phyloP scores from a whole-genome alignment of 495 filamentous ascomycete species.

The Aspergillus sparsus region DNA sequence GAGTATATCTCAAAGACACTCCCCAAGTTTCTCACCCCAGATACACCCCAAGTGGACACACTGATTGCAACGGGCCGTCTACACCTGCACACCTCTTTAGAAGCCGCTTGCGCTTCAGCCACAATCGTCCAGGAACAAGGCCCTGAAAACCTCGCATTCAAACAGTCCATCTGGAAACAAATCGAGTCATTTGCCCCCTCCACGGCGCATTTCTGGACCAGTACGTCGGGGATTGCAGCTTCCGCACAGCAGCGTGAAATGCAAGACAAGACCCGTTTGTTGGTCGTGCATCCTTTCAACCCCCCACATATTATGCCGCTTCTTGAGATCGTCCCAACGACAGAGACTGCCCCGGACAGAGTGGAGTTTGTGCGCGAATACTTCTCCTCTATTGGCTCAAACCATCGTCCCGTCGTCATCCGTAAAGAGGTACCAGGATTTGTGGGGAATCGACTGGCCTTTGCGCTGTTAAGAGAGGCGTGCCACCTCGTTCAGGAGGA shows the following conservation, averaged over 20 bases:
- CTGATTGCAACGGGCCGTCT: slow-evolving; percentile 37
- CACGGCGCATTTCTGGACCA: slow-evolving; percentile 55
- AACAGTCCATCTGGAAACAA: slow-evolving; percentile 52
- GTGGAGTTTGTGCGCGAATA: slow-evolving; percentile 51
- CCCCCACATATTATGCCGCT: slow-evolving; percentile 65
- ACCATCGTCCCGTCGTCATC: slow-evolving; percentile 50
- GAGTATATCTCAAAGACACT: slow-evolving; percentile 45
- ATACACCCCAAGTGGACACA: slow-evolving; percentile 13
- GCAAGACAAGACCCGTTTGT: slow-evolving; percentile 45
- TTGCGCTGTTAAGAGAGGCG: slow-evolving; percentile 48
- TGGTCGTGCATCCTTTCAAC: slow-evolving; percentile 64
- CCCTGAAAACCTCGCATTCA: slow-evolving; percentile 54
- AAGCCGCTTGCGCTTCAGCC: slow-evolving; percentile 44
- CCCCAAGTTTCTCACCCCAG: slow-evolving; percentile 30
- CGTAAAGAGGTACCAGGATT: slow-evolving; percentile 57
- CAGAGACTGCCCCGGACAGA: slow-evolving; percentile 36
- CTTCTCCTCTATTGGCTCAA: slow-evolving; percentile 48
- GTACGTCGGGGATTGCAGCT: slow-evolving; percentile 58
- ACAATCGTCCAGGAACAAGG: slow-evolving; percentile 61
- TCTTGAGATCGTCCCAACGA: slow-evolving; percentile 58
- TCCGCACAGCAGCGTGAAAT: slow-evolving; percentile 43
- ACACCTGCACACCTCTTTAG: slow-evolving; percentile 37
- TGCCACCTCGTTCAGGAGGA: slow-evolving; percentile 51
- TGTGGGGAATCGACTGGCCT: slow-evolving; percentile 53
- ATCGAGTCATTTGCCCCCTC: slow-evolving; percentile 41